Conservation (phyloP, 1,284 basidiomycete genomes). For the Moesziomyces sp. region DNA sequence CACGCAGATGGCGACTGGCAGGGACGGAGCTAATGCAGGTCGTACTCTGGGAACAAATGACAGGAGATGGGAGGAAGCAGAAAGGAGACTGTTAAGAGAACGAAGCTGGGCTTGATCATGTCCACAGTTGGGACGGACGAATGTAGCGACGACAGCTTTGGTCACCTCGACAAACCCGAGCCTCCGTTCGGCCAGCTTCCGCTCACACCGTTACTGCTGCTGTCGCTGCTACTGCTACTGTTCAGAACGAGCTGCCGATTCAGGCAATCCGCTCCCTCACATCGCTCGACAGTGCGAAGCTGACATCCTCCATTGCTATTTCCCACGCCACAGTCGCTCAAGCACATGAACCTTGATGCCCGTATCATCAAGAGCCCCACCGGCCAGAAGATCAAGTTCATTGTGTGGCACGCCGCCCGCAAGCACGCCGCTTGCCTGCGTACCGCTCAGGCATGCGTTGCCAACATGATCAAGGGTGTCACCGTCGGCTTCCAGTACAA, state of each 20-base stretch:
- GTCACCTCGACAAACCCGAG: no score
- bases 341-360: conserved; percentile 68
- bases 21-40: no score
- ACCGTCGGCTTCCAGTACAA: conserved; percentile 99
- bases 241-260: neutral
- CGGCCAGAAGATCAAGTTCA: conserved; percentile 83
- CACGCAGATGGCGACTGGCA: no score
- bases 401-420: conserved; percentile 96
- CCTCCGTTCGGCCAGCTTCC: no score
- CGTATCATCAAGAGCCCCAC: conserved; percentile 69
- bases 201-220: neutral
- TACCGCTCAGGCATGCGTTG: conserved; percentile 92
- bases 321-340: conserved; percentile 70
- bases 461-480: conserved; percentile 87
- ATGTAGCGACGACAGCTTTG: no score
- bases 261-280: neutral
- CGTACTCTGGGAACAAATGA: no score
- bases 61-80: no score
- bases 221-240: neutral
- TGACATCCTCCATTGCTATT: conserved; percentile 44
- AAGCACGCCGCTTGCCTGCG: conserved; percentile 99
- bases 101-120: no score
- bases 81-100: no score
- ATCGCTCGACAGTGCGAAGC: conserved; percentile 13
- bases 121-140: no score